A percentile compares a stretch with the other conserved stretches of the same genome.
Conservation (phyloP, 2,329 filamentous ascomycete species). For the Pyrenophora graminea region DNA sequence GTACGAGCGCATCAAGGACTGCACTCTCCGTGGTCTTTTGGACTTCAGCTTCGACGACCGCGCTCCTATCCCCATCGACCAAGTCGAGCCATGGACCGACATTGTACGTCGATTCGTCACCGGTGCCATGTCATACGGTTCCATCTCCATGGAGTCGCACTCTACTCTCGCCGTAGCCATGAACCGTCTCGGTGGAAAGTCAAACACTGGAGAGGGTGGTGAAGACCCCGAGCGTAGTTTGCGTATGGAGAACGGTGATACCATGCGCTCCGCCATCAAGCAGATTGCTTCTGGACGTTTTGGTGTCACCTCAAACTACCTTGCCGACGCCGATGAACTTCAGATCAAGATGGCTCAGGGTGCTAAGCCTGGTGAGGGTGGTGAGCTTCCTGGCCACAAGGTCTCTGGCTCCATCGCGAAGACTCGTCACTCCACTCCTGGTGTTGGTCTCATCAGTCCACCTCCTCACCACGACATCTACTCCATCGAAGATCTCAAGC, state of each 20-base stretch:
- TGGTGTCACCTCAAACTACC: slow-evolving; percentile 91
- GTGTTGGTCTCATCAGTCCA: slow-evolving; percentile 93
- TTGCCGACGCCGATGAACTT: slow-evolving; percentile 92
- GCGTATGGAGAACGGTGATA: slow-evolving; percentile 86
- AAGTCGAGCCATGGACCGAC: slow-evolving; percentile 97
- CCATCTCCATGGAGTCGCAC: slow-evolving; percentile 98
- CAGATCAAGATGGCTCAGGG: slow-evolving; percentile 99
- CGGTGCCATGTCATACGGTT: slow-evolving; percentile 97
- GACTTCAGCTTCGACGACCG: slow-evolving; percentile 95
- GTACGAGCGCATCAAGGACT: slow-evolving; percentile 96
- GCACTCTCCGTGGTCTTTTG: slow-evolving; percentile 88
- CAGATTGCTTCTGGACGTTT: slow-evolving; percentile 96
- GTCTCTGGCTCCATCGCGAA: slow-evolving; percentile 92
- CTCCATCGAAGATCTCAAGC: slow-evolving; percentile 96
- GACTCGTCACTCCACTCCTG: slow-evolving; percentile 93
- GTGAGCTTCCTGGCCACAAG: slow-evolving; percentile 95
- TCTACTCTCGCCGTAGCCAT: slow-evolving; percentile 94
- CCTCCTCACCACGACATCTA: slow-evolving; percentile 98
- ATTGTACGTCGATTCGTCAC: slow-evolving; percentile 96
- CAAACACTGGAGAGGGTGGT: slow-evolving; percentile 96
- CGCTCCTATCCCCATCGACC: slow-evolving; percentile 85
- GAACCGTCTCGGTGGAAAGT: slow-evolving; percentile 95
- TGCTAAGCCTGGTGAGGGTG: slow-evolving; percentile 95
- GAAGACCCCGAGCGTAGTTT: slow-evolving; percentile 91
- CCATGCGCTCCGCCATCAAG: slow-evolving; percentile 97